These are phyloP conservation scores for Pyrenochaeta sp. DNA, from an alignment of 2,329 filamentous ascomycete species.

Conservation along the genomic window DNA sequence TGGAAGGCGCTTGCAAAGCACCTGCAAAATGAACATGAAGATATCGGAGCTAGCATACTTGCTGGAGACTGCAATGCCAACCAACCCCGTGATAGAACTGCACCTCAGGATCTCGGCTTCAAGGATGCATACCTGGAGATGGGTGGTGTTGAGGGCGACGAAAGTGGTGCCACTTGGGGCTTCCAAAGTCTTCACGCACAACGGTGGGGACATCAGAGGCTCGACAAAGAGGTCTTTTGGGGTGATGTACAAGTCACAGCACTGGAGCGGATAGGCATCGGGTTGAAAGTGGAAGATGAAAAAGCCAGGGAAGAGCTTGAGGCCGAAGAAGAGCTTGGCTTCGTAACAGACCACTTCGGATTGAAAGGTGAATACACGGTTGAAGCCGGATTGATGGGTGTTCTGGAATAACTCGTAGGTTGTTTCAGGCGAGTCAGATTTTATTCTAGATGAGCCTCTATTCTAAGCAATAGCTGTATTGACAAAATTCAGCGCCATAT, in stretches of 20 bases:
- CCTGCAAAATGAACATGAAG: constrained; percentile 9
- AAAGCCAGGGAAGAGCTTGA: not conserved
- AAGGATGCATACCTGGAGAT: constrained; percentile 62
- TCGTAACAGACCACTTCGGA: constrained; percentile 60
- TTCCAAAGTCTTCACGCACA: constrained; percentile 35
- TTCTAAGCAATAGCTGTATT: not conserved
- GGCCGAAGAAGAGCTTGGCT: constrained; percentile 33
- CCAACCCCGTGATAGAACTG: constrained; percentile 57
- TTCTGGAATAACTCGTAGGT: too few relatives aligned
- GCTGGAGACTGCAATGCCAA: constrained; percentile 67
- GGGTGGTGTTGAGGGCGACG: constrained; percentile 58
- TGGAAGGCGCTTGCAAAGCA: not conserved
- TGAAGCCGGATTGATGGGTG: not conserved
- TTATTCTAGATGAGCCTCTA: constrained; percentile 1
- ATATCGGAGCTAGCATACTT: constrained; percentile 53
- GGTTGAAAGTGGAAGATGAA: not conserved
- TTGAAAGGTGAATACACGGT: constrained; percentile 40
- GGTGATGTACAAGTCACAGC: constrained; percentile 44
- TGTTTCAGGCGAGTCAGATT: not conserved
- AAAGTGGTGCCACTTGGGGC: constrained; percentile 65
- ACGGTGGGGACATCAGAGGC: constrained; percentile 38
- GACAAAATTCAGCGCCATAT: constrained; percentile 7
- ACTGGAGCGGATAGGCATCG: constrained; percentile 57
- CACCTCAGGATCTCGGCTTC: constrained; percentile 57
- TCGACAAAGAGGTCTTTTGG: constrained; percentile 63